A percentile compares a stretch with the other conserved stretches of the same genome.
These are phyloP conservation scores for Paraglomus brasilianum DNA, from an alignment of 192 early-diverging fungal species.

Conservation along the genomic window DNA sequence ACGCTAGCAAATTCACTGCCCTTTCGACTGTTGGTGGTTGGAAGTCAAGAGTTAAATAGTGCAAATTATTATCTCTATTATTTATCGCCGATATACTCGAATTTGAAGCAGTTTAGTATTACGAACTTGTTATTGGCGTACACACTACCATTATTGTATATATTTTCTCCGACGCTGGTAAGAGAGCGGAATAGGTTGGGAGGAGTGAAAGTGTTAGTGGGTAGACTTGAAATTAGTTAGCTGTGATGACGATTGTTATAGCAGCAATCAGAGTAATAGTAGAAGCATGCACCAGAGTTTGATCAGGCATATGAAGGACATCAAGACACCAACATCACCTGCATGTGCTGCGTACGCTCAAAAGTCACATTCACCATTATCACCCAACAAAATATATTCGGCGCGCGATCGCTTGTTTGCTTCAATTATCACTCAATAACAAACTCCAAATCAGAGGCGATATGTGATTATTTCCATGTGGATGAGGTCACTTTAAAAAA, in stretches of 20 bases:
- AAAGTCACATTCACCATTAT: too few species aligned
- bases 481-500: not conserved
- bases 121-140: slow-evolving; percentile 26
- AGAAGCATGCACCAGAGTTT: not conserved
- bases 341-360: too few species aligned
- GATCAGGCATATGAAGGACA: not conserved
- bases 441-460: not conserved
- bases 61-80: slow-evolving; percentile 28
- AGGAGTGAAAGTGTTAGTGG: not conserved
- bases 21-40: slow-evolving; percentile 24
- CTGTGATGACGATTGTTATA: not conserved
- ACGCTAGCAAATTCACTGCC: slow-evolving; percentile 25
- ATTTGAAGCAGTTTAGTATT: slow-evolving; percentile 24
- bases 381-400: too few species aligned
- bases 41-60: slow-evolving; percentile 19
- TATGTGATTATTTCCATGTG: not conserved
- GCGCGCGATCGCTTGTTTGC: too few species aligned
- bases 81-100: slow-evolving; percentile 25
- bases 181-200: not conserved
- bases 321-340: too few species aligned
- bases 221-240: not conserved
- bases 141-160: slow-evolving; percentile 21
- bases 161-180: slow-evolving; percentile 29
- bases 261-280: not conserved
- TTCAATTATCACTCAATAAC: not conserved